Conservation (phyloP, 169 alveolate species). For the Babesia caballi region DNA sequence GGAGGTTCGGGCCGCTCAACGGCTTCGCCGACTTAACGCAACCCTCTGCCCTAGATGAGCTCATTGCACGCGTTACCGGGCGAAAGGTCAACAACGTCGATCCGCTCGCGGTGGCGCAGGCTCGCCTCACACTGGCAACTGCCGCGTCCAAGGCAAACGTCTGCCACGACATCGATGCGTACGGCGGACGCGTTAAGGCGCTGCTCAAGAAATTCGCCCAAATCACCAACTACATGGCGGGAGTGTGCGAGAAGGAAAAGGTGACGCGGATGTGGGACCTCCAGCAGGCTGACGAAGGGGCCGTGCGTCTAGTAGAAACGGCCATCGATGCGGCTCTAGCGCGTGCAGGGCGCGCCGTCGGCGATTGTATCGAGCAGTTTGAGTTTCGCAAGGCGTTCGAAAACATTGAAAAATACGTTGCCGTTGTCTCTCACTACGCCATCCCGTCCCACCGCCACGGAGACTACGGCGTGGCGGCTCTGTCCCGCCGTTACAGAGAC, state of each 20-base stretch:
- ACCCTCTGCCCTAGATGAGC: background rate
- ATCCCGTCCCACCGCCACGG: constrained; percentile 36
- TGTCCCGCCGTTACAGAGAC: background rate
- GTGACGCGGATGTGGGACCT: constrained; percentile 15
- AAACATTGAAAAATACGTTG: constrained; percentile 5
- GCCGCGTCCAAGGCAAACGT: constrained; percentile 18
- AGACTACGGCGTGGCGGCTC: background rate
- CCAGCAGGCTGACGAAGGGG: background rate
- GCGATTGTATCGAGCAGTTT: constrained; percentile 5
- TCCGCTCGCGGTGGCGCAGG: constrained; percentile 27
- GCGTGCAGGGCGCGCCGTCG: background rate
- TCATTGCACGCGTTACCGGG: background rate
- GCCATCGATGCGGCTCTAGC: background rate
- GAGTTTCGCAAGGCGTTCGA: constrained; percentile 16
- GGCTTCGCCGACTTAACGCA: constrained; percentile 11
- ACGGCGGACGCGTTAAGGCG: background rate
- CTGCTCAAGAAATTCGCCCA: constrained; percentile 20
- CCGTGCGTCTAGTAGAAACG: background rate
- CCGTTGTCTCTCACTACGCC: constrained; percentile 24
- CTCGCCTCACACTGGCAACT: constrained; percentile 4
- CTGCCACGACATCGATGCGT: constrained; percentile 2
- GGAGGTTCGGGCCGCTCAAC: background rate
- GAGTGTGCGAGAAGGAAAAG: background rate
- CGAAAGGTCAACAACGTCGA: background rate
- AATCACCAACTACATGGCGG: constrained; percentile 3